These are phyloP conservation scores for Mycena kentingensis DNA, from an alignment of 768 basidiomycete species.

Conservation along the genomic window DNA sequence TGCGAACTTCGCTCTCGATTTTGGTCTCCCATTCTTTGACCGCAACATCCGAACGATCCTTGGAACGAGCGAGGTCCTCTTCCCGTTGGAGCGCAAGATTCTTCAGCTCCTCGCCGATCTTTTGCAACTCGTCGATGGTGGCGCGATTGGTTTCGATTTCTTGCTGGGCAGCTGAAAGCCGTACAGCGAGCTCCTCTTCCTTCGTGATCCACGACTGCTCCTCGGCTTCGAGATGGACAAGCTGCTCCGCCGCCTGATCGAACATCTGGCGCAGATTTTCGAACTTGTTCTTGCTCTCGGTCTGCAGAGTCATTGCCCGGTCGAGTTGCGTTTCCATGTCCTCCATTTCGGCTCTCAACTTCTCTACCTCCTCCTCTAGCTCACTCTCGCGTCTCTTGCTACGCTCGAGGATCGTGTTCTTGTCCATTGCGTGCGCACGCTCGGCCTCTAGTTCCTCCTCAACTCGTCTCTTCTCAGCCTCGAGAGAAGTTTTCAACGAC, in stretches of 20 bases:
- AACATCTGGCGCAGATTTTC: constrained; percentile 71
- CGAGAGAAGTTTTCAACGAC: constrained; percentile 76
- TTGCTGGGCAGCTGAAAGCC: constrained; percentile 57
- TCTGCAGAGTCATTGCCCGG: constrained; percentile 73
- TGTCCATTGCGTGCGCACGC: constrained; percentile 75
- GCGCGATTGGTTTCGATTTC: constrained; percentile 59
- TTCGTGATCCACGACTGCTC: constrained; percentile 64
- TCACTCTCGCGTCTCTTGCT: constrained; percentile 84
- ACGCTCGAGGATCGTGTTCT: constrained; percentile 78
- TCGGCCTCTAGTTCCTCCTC: constrained; percentile 84
- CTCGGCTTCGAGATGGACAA: constrained; percentile 78
- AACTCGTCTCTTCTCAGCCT: constrained; percentile 80
- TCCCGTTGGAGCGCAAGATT: constrained; percentile 72
- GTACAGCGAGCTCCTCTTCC: constrained; percentile 64
- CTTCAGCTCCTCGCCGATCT: constrained; percentile 68
- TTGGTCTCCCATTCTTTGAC: constrained; percentile 73
- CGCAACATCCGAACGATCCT: constrained; percentile 69
- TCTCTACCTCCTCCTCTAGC: constrained; percentile 80
- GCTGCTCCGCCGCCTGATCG: constrained; percentile 83
- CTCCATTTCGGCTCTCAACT: constrained; percentile 82
- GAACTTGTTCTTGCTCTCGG: constrained; percentile 78
- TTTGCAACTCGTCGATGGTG: constrained; percentile 64
- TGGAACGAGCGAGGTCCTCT: constrained; percentile 72
- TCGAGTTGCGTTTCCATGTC: constrained; percentile 85
- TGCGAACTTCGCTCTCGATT: constrained; percentile 62